Percentiles rank a stretch among this genome's conserved stretches.
These are phyloP conservation scores for Trypethelium eluteriae DNA, from an alignment of 495 filamentous ascomycete species.

Conservation along the genomic window DNA sequence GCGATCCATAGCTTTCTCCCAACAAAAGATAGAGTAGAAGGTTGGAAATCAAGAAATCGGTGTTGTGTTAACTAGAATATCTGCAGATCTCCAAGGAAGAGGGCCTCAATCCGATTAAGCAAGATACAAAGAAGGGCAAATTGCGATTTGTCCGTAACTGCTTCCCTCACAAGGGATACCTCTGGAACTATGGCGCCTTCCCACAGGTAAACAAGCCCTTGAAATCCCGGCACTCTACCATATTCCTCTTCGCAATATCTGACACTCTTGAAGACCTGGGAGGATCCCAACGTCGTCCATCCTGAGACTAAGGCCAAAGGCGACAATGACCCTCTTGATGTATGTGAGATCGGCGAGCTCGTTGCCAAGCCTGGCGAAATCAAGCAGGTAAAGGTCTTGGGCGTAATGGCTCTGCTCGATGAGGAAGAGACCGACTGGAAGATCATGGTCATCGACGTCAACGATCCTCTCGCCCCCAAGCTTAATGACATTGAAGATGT, in stretches of 20 bases:
- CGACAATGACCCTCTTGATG: constrained; percentile 98
- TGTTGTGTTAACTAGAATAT: background rate
- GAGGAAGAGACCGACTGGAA: constrained; percentile 99
- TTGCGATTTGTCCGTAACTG: constrained; percentile 98
- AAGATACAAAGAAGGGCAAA: constrained; percentile 82
- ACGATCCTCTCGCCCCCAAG: constrained; percentile 91
- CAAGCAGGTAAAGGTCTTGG: constrained; percentile 99
- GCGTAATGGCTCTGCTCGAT: constrained; percentile 97
- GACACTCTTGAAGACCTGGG: constrained; percentile 69
- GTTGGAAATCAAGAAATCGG: too few species aligned
- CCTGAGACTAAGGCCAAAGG: constrained; percentile 99
- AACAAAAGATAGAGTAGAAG: background rate
- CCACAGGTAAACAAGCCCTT: constrained; percentile 61
- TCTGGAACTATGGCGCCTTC: constrained; percentile 99
- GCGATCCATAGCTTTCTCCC: background rate
- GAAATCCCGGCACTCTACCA: background rate
- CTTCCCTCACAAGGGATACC: constrained; percentile 99
- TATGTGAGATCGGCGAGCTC: constrained; percentile 98
- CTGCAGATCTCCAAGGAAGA: constrained; percentile 92
- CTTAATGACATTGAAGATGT: constrained; percentile 99
- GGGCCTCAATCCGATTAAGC: constrained; percentile 93
- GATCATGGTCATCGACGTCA: constrained; percentile 98
- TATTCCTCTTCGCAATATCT: background rate
- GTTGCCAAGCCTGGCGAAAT: constrained; percentile 91
- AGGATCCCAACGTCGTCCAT: constrained; percentile 91